Evolutionary conservation across 2,329 filamentous ascomycete species (phyloP).

Genomic region (Cryphonectria carpinicola): DNA sequence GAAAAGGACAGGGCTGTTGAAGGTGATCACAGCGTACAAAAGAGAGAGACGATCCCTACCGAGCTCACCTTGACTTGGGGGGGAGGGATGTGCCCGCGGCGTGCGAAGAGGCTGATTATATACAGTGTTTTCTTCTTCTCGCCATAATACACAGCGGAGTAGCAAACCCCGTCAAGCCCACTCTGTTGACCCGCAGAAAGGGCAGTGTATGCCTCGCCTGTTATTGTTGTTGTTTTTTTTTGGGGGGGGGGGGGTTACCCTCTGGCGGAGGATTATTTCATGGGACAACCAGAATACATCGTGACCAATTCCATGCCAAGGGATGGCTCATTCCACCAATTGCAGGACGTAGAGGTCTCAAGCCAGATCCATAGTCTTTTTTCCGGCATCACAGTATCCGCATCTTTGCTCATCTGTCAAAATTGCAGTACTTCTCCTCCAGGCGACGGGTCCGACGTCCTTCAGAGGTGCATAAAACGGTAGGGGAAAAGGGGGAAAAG

Average conservation of each 20-base stretch:
- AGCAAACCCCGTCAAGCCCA: background rate
- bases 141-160: slow-evolving; percentile 1
- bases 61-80: background rate
- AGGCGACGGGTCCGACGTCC: background rate
- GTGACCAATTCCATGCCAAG: background rate
- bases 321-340: slow-evolving; percentile 10
- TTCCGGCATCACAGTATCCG: background rate
- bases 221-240: background rate
- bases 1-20: background rate
- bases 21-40: background rate
- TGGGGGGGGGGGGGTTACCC: background rate
- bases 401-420: background rate
- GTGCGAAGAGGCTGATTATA: background rate
- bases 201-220: background rate
- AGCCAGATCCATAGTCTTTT: background rate
- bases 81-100: too few relatives aligned
- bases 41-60: background rate
- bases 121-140: background rate
- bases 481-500: background rate
- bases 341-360: background rate
- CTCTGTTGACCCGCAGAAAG: background rate
- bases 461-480: background rate
- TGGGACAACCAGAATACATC: background rate
- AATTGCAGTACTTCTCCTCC: background rate
- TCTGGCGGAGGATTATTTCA: background rate